Base-by-base conservation (phyloP, 1,284 basidiomycete genomes). In the Naganishia sp. region DNA sequence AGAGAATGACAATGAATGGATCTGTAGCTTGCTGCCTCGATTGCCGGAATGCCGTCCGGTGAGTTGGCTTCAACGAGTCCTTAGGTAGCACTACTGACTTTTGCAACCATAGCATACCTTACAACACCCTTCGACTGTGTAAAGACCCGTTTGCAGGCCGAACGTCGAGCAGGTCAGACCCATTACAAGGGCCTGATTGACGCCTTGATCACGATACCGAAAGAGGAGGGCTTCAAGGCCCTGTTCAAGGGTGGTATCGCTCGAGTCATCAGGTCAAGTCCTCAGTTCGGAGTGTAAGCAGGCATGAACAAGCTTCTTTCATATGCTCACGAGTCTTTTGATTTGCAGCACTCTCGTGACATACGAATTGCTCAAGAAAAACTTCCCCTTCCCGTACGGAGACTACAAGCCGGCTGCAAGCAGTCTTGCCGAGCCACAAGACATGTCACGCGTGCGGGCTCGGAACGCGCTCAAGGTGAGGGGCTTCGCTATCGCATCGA, bases 81-180 rank as follows among this genome's bases (percentile, higher is more conserved):
- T 7, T 18, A 9, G 39, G 39, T 53, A 9, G 53, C 3, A 65
- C 47, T 25, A 65, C 17, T 39, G 41, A 51, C 66, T 21, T 17
- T 25, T n/a, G 17, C n/a, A 6, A 15, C 3, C 21, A 39, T 13
- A 43, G 65, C 70, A 35, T 70, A 68, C 65, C 68, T 74, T 60
- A 76, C 72, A 50, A 73, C 75, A 49, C 75, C 73, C 31, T 71
- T 74, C 66, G 68, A 99, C 79, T 96, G 99, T 67, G 92, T 98
- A 79, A 99, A 99, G 85, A 99, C 95, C n/a, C 88, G 95, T 65
- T 82, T 99, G 70, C 96, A 99, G 79, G 89, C 93, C n/a, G 96
- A 99, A 79, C 90, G 93, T 42, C 85, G 89, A 69, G 89, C 90
- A 72, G 96, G 95, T 18, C 88, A 99, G 79, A 91, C 92, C 5